These are phyloP conservation scores for Aechmea fasciata DNA, from an alignment of 176 grass and related monocot species.

Conservation along the genomic window DNA sequence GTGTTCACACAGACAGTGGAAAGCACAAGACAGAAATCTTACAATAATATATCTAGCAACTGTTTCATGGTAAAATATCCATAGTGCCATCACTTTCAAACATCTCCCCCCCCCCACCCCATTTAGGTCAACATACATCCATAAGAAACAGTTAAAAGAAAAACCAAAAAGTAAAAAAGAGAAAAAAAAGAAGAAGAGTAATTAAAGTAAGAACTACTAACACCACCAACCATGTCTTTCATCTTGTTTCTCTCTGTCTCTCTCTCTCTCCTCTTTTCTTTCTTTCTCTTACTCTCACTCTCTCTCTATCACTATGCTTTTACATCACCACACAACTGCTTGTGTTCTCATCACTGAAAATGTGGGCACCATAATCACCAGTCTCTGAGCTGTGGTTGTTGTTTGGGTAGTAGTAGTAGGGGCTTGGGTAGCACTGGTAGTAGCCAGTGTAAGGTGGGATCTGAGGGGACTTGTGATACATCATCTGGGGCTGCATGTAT, in stretches of 20 bases:
- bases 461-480: slow-evolving; percentile 91
- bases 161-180: slow-evolving; percentile 4
- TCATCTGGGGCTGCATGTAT: slow-evolving; percentile 70
- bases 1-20: slow-evolving; percentile 31
- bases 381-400: slow-evolving; percentile 41
- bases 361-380: slow-evolving; percentile 56
- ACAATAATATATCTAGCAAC: slow-evolving; percentile 9
- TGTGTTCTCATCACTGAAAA: slow-evolving; percentile 98
- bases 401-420: slow-evolving; percentile 48
- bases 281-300: no score
- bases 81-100: slow-evolving; percentile 31
- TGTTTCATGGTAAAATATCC: slow-evolving; percentile 20
- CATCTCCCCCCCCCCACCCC: not conserved
- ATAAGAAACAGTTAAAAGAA: slow-evolving; percentile 25
- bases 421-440: slow-evolving; percentile 45
- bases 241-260: no score
- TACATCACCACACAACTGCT: slow-evolving; percentile 88
- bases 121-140: slow-evolving; percentile 40
- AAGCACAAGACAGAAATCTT: slow-evolving; percentile 39
- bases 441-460: slow-evolving; percentile 89
- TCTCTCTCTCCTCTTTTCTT: no score
- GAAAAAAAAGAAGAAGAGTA: not conserved
- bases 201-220: not conserved
- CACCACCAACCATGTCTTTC: not conserved
- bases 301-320: slow-evolving; percentile 2